Base-by-base conservation (phyloP, 495 filamentous ascomycete species). In the Aspergillus nanangensis region DNA sequence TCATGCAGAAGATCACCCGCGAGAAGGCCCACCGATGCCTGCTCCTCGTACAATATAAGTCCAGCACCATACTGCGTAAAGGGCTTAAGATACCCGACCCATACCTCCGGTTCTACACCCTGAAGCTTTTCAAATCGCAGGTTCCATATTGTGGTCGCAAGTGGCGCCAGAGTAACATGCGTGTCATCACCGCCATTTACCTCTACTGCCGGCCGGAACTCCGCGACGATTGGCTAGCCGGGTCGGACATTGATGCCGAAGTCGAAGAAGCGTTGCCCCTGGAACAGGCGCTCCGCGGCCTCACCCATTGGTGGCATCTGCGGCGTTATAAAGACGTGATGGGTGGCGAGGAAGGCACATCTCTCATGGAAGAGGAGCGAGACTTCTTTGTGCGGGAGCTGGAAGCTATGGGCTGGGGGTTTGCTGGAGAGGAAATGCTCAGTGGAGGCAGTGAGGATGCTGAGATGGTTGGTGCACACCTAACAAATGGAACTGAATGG, bases 131-230 rank as follows among this genome's bases (percentile, higher is more conserved):
- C 81, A 98, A 98, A 65, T 89, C 87, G 45, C 94, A 97, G 59
- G 93, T 97, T 1, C 93, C 93, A 11, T 98, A 94, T 70, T 97
- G 93, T 63, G 92, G 93, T 15, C 83, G 93, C 11, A 98, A 98
- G 69, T 98, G 93, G 93, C 82, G 93, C 14, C 93, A 98, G 71
- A 81, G 82, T 44, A 96, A 98, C 62, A 98, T 98, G 93, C 85
- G 91, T 41, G 91, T 97, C 52, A 98, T 98, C 61, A 98, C 93
- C 0, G 91, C 90, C 15, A 87, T 97, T 2, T 98, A 95, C 56
- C 71, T 98, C 23, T 88, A 95, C 66, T 95, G 90, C 61, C 77
- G 87, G 2, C 92, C 92, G 0, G 90, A 96, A 61, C 77, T 98
- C 17, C 77, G 94, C 2, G 93, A 98, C 52, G 94, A 96, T 58